Evolutionary conservation across 257 asterid genomes (phyloP).

Genomic region (Oldenlandia corymbosa): DNA sequence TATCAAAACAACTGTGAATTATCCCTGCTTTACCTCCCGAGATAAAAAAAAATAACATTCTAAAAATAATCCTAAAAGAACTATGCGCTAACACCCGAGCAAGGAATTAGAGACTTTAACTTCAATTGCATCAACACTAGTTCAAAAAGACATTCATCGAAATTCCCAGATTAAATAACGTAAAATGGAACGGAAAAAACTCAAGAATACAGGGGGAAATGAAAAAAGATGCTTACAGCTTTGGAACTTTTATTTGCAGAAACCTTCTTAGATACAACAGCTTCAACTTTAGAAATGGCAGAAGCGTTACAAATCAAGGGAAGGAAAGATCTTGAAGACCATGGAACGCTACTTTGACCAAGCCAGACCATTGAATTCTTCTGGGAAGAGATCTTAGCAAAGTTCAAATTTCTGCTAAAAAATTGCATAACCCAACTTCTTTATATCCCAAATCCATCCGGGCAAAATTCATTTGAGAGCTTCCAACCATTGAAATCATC

Average conservation of each 20-base stretch:
- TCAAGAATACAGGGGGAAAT: not conserved
- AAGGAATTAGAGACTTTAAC: not conserved
- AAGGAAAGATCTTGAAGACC: constrained; percentile 37
- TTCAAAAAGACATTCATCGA: not conserved
- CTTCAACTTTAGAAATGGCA: constrained; percentile 28
- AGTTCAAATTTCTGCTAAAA: constrained; percentile 43
- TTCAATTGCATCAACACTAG: not conserved
- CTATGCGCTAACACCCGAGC: too few species aligned
- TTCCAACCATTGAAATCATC: constrained; percentile 64
- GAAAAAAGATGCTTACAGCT: constrained; percentile 22
- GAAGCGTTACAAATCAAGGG: constrained; percentile 43
- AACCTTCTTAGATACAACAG: constrained; percentile 32
- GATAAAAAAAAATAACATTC: too few species aligned
- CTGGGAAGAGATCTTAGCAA: constrained; percentile 26
- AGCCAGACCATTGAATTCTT: constrained; percentile 25
- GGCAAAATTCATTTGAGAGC: constrained; percentile 54
- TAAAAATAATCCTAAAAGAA: not conserved
- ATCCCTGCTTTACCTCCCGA: not conserved
- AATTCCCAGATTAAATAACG: too few species aligned
- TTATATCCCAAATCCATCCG: constrained; percentile 28
- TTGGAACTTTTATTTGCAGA: constrained; percentile 26
- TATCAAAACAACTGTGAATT: too few species aligned
- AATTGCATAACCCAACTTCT: constrained; percentile 39
- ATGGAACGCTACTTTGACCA: constrained; percentile 26
- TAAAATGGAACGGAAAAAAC: not conserved